These are phyloP conservation scores for Candida verbasci DNA, from an alignment of 805 yeast genomes.

Conservation along the genomic window DNA sequence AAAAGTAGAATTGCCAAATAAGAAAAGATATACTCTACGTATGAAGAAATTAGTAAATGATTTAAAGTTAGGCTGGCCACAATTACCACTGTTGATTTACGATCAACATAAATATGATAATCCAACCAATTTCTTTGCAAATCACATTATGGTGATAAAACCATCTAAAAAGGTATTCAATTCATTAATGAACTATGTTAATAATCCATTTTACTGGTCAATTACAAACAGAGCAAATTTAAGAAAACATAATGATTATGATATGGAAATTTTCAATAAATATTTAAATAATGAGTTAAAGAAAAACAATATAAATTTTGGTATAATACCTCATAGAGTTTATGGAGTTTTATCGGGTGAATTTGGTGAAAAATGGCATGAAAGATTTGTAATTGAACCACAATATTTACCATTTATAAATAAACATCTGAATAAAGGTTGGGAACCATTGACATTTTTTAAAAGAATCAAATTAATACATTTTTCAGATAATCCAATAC, in stretches of 20 bases:
- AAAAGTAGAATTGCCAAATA: slow-evolving; percentile 12
- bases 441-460: slow-evolving; percentile 28
- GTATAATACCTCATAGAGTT: slow-evolving; percentile 46
- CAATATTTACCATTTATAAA: slow-evolving; percentile 31
- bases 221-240: slow-evolving; percentile 15
- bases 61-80: slow-evolving; percentile 2
- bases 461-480: slow-evolving; percentile 46
- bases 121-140: slow-evolving; percentile 29
- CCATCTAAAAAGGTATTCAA: slow-evolving; percentile 36
- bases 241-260: slow-evolving; percentile 38
- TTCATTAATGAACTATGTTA: slow-evolving; percentile 16
- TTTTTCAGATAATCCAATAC: slow-evolving; percentile 62
- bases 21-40: slow-evolving; percentile 9
- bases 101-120: slow-evolving; percentile 26
- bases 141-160: slow-evolving; percentile 56
- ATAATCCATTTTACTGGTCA: slow-evolving; percentile 28
- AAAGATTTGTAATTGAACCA: slow-evolving; percentile 40
- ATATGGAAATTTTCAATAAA: slow-evolving; percentile 50
- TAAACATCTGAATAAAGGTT: slow-evolving; percentile 16
- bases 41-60: slow-evolving; percentile 12
- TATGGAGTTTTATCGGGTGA: slow-evolving; percentile 54
- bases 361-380: slow-evolving; percentile 34
- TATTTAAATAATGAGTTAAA: slow-evolving; percentile 22
- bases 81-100: slow-evolving; percentile 16
- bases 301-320: slow-evolving; percentile 12